Percentiles rank a stretch among this genome's conserved stretches.
Conservation (phyloP, 2,329 filamentous ascomycete genomes). For the Blastomyces gilchristii region DNA sequence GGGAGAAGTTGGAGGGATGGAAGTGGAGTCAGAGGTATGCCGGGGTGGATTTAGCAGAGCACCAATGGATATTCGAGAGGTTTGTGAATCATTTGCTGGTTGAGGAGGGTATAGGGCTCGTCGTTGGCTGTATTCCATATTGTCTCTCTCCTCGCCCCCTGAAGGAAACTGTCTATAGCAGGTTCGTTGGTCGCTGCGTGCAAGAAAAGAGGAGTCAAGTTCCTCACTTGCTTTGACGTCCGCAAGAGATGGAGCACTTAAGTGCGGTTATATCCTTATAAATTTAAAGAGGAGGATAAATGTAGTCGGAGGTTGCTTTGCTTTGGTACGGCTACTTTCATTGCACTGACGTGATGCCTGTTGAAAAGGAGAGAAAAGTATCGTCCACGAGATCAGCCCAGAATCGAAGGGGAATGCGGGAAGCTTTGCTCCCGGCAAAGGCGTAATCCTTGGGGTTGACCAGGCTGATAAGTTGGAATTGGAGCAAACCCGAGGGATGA, state of each 20-base stretch:
- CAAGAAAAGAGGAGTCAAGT: not conserved
- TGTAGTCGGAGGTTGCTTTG: too few species aligned
- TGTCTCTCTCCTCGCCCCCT: not conserved
- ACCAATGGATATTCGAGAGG: constrained; percentile 14
- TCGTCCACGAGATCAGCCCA: not conserved
- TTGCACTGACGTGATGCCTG: not conserved
- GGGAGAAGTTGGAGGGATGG: constrained; percentile 2
- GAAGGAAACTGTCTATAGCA: not conserved
- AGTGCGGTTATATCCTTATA: not conserved
- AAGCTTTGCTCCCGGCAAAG: not conserved
- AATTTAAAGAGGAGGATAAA: too few species aligned
- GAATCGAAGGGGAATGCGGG: not conserved
- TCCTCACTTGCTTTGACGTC: not conserved
- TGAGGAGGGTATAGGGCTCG: constrained; percentile 1
- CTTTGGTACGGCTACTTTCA: not conserved
- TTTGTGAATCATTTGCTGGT: constrained; percentile 4
- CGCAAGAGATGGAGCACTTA: not conserved
- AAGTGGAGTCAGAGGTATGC: constrained; percentile 5
- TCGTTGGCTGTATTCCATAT: constrained; percentile 4
- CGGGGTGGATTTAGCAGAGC: constrained; percentile 13
- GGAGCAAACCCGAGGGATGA: not conserved
- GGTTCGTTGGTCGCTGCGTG: not conserved
- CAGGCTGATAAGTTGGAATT: not conserved
- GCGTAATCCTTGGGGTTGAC: not conserved
- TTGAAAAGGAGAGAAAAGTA: not conserved